Conservation (phyloP, 148 eudicot species). For the Cornus controversa region DNA sequence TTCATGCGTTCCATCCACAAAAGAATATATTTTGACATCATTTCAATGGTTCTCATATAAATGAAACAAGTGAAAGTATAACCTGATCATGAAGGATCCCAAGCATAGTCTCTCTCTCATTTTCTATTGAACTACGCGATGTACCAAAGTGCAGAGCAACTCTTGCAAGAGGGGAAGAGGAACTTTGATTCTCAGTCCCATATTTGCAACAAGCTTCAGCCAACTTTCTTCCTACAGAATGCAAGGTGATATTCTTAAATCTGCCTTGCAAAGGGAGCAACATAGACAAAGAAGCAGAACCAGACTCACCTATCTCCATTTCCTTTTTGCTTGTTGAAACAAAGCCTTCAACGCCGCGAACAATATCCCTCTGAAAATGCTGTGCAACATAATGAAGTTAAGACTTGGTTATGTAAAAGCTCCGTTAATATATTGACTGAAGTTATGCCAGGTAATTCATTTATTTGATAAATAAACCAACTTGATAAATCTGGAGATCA, state of each 20-base stretch:
- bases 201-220: conserved; percentile 79
- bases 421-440: conserved; percentile 12
- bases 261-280: background rate
- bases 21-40: background rate
- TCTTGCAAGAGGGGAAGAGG: conserved; percentile 50
- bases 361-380: conserved; percentile 81
- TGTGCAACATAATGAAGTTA: conserved; percentile 27
- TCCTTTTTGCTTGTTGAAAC: conserved; percentile 66
- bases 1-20: background rate
- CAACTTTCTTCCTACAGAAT: conserved; percentile 56
- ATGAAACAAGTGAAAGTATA: conserved; percentile 3
- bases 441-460: conserved; percentile 4
- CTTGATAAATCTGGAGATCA: background rate
- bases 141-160: conserved; percentile 58
- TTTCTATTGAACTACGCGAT: conserved; percentile 51
- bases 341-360: conserved; percentile 66
- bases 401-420: conserved; percentile 15
- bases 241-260: conserved; percentile 13
- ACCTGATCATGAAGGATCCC: conserved; percentile 62
- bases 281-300: conserved; percentile 5
- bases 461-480: background rate
- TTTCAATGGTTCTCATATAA: background rate
- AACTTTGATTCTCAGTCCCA: conserved; percentile 50
- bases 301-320: conserved; percentile 61
- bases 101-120: conserved; percentile 62